Percentiles rank a stretch among this genome's conserved stretches.
Conservation (phyloP, 805 yeast genomes). For the Candida coquimbonensis region DNA sequence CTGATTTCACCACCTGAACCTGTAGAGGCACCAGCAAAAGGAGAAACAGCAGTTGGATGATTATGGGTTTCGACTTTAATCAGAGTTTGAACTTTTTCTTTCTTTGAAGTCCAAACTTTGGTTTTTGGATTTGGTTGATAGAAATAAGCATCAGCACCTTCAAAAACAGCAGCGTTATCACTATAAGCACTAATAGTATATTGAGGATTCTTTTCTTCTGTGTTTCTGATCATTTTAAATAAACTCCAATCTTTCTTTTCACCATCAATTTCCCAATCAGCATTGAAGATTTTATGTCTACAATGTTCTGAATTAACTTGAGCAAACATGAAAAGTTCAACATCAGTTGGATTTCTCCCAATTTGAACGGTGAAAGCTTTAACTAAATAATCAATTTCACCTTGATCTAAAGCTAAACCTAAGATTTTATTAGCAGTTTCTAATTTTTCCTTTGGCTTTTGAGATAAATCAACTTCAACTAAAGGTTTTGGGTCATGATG, state of each 20-base stretch:
- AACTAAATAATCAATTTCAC: constrained; percentile 85
- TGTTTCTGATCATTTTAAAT: constrained; percentile 93
- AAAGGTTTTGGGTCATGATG: constrained; percentile 79
- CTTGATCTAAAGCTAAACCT: constrained; percentile 91
- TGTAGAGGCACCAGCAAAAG: constrained; percentile 99
- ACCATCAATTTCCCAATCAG: constrained; percentile 95
- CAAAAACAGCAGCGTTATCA: constrained; percentile 95
- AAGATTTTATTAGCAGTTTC: constrained; percentile 70
- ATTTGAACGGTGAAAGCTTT: constrained; percentile 70
- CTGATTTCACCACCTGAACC: constrained; percentile 99
- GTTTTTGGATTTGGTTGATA: constrained; percentile 72
- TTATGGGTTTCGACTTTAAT: constrained; percentile 98
- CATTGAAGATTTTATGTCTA: constrained; percentile 97
- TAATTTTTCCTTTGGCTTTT: constrained; percentile 46
- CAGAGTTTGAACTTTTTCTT: constrained; percentile 80
- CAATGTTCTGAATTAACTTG: constrained; percentile 99
- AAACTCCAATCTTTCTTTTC: constrained; percentile 63
- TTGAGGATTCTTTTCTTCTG: constrained; percentile 74
- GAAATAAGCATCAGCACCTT: constrained; percentile 71
- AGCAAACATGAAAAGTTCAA: constrained; percentile 97
- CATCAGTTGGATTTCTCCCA: constrained; percentile 93
- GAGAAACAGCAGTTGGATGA: constrained; percentile 99
- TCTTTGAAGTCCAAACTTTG: constrained; percentile 64
- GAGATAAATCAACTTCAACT: constrained; percentile 60
- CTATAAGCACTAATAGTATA: constrained; percentile 90